These are phyloP conservation scores for Paxillus rubicundulus DNA, from an alignment of 768 basidiomycete genomes.

Conservation along the genomic window DNA sequence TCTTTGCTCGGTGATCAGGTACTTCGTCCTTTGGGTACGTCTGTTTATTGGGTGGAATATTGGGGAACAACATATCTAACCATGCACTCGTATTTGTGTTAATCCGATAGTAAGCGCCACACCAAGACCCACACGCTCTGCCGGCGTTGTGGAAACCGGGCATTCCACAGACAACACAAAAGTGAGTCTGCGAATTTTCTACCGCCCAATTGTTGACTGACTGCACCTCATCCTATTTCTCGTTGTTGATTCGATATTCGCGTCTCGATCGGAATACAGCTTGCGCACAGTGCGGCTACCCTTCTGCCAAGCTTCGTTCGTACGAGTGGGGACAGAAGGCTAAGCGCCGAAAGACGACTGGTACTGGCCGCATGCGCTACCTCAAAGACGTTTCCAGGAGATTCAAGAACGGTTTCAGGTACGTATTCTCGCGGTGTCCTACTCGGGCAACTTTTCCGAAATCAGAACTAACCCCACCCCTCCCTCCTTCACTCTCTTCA, in stretches of 20 bases:
- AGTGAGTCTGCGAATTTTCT: constrained; percentile 47
- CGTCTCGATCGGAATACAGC: constrained; percentile 42
- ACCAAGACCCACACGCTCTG: constrained; percentile 97
- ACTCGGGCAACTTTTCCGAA: not conserved
- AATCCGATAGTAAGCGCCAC: constrained; percentile 79
- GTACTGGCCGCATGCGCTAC: constrained; percentile 93
- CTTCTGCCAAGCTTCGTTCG: constrained; percentile 90
- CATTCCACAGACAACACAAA: constrained; percentile 99
- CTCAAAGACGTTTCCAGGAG: constrained; percentile 89
- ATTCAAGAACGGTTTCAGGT: constrained; percentile 99
- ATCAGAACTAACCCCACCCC: not conserved
- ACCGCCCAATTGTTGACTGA: not conserved
- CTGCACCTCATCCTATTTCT: not conserved
- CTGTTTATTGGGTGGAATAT: not conserved
- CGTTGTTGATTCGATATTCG: not conserved
- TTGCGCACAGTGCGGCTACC: constrained; percentile 96
- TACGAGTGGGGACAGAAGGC: constrained; percentile 99
- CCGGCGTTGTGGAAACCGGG: constrained; percentile 92
- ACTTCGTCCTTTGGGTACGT: constrained; percentile 95
- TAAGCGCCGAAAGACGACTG: constrained; percentile 99
- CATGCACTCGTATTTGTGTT: not conserved
- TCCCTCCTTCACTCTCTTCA: constrained; percentile 23
- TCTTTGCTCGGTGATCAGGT: constrained; percentile 50
- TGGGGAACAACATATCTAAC: not conserved
- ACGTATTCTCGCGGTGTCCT: constrained; percentile 15